Percentiles rank a stretch among this genome's conserved stretches.
phyloP scores from a whole-genome alignment of 2,329 filamentous ascomycete genomes.

The Sordariomycetes sp. region DNA sequence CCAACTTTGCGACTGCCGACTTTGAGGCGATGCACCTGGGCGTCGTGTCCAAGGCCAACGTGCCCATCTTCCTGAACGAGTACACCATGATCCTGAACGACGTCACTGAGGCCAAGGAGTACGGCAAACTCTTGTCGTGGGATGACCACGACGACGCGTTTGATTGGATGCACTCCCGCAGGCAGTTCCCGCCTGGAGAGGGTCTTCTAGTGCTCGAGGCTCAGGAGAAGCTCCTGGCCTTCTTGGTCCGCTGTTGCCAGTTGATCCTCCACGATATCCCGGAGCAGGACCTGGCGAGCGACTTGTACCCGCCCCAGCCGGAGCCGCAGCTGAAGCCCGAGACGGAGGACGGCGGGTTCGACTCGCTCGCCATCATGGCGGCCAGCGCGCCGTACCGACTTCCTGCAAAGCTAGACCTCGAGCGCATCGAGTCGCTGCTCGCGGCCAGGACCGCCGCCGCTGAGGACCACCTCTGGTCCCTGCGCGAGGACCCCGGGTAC shows the following conservation, averaged over 20 bases:
- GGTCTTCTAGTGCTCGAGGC: slow-evolving; percentile 38
- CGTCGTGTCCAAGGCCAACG: slow-evolving; percentile 11
- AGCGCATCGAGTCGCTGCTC: slow-evolving; percentile 30
- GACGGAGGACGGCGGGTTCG: slow-evolving; percentile 18
- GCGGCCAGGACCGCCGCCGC: slow-evolving; percentile 26
- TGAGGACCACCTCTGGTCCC: slow-evolving; percentile 41
- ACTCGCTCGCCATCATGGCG: slow-evolving; percentile 26
- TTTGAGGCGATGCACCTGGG: slow-evolving; percentile 20
- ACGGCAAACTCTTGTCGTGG: slow-evolving; percentile 24
- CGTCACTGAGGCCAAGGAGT: slow-evolving; percentile 14
- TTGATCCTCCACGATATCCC: slow-evolving; percentile 41
- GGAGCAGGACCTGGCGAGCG: slow-evolving; percentile 13
- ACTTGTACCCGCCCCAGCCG: slow-evolving; percentile 21
- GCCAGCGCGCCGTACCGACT: slow-evolving; percentile 41
- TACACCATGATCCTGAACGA: slow-evolving; percentile 24
- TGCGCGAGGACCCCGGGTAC: slow-evolving; percentile 38
- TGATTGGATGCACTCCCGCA: slow-evolving; percentile 19
- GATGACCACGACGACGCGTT: slow-evolving; percentile 23
- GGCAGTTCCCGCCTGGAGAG: slow-evolving; percentile 30
- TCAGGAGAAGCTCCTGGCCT: slow-evolving; percentile 33
- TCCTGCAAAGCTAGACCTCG: slow-evolving; percentile 34
- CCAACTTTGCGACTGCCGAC: slow-evolving; percentile 36
- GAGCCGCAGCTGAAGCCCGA: slow-evolving; percentile 21
- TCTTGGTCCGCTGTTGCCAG: slow-evolving; percentile 36
- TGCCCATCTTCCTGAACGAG: slow-evolving; percentile 14